Evolutionary conservation across 2,329 filamentous ascomycete species (phyloP).

Genomic region (Akanthomyces lecanii): DNA sequence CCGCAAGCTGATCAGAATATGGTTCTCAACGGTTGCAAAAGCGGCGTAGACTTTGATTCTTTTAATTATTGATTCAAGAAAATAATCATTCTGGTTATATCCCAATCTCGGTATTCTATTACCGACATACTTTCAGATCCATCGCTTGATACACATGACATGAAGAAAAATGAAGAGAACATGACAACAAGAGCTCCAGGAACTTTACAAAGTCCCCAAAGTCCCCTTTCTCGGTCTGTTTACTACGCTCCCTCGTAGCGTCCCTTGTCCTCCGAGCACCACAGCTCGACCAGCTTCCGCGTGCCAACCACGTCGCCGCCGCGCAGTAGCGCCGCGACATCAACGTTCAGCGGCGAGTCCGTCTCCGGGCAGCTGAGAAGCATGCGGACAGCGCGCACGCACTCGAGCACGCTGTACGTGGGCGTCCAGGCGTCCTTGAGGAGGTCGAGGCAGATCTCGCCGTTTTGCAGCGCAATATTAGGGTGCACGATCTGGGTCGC

Average conservation of each 20-base stretch:
- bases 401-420: slow-evolving; percentile 74
- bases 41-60: background rate
- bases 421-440: slow-evolving; percentile 78
- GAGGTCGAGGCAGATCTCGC: slow-evolving; percentile 92
- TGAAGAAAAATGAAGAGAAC: background rate
- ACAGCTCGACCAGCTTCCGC: slow-evolving; percentile 66
- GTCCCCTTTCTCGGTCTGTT: background rate
- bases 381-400: slow-evolving; percentile 67
- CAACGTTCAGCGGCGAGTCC: slow-evolving; percentile 74
- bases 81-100: background rate
- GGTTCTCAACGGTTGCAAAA: background rate
- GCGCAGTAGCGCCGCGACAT: slow-evolving; percentile 67
- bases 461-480: slow-evolving; percentile 66
- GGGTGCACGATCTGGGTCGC: slow-evolving; percentile 81
- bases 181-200: background rate
- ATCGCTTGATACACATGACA: slow-evolving; percentile 6
- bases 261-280: slow-evolving; percentile 44
- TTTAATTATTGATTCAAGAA: background rate
- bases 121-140: background rate
- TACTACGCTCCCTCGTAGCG: slow-evolving; percentile 33
- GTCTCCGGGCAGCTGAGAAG: slow-evolving; percentile 61
- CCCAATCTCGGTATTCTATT: background rate
- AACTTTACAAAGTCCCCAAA: background rate
- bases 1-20: no score
- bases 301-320: slow-evolving; percentile 66